Conservation (phyloP, 2,329 filamentous ascomycete species). For the Cladobotryum mycophilum region DNA sequence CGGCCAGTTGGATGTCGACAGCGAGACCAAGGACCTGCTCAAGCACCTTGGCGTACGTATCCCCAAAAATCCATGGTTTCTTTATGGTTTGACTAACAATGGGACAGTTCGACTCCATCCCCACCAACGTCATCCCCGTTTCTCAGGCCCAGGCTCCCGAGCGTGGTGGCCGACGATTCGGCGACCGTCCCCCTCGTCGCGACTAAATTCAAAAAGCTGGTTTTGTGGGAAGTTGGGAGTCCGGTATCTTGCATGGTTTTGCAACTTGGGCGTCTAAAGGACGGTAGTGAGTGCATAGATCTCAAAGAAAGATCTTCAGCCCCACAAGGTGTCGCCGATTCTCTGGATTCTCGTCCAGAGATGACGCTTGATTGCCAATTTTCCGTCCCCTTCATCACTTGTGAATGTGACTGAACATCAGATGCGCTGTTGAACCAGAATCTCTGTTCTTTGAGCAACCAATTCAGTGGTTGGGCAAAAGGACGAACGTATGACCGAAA, state of each 20-base stretch:
- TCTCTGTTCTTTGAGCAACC: conserved; percentile 4
- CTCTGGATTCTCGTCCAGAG: conserved; percentile 47
- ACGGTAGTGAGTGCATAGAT: conserved; percentile 54
- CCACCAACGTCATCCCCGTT: conserved; percentile 91
- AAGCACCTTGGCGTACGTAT: conserved; percentile 95
- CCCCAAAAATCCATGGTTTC: background rate
- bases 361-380: conserved; percentile 92
- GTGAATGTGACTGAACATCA: conserved; percentile 23
- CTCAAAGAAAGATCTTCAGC: conserved; percentile 53
- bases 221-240: conserved; percentile 32
- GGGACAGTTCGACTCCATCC: conserved; percentile 85
- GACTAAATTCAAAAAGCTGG: conserved; percentile 28
- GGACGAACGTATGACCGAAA: background rate
- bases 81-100: background rate
- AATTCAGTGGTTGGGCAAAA: background rate
- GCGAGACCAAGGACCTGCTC: conserved; percentile 97
- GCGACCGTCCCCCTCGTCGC: conserved; percentile 47
- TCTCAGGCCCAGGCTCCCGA: conserved; percentile 81
- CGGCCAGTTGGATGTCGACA: conserved; percentile 90
- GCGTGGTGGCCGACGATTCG: conserved; percentile 70
- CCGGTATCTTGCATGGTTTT: conserved; percentile 39
- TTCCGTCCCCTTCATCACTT: conserved; percentile 17
- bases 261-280: conserved; percentile 49
- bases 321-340: conserved; percentile 87
- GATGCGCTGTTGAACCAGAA: background rate